Conservation (phyloP, 441 rosid genomes). For the Erodium trifolium region DNA sequence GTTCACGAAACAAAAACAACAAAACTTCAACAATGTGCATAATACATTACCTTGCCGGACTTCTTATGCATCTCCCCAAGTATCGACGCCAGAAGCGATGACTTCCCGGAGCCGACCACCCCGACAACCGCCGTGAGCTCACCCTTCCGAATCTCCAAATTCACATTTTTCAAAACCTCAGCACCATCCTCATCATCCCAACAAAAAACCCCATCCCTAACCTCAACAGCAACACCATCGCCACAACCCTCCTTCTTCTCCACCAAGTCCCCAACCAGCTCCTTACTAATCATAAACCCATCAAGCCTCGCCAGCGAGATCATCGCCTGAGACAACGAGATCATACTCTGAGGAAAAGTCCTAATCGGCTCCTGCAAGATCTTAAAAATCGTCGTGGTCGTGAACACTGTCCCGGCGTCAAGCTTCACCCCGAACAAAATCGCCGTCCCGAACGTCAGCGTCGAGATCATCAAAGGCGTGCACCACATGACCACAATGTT, state of each 20-base stretch:
- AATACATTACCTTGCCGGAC: conserved; percentile 45
- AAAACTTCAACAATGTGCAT: background rate
- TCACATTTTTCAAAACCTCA: conserved; percentile 38
- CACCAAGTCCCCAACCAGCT: conserved; percentile 46
- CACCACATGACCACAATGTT: conserved; percentile 53
- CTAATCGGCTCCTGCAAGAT: conserved; percentile 92
- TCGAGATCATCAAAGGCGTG: conserved; percentile 23
- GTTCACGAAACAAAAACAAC: background rate
- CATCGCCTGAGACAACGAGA: conserved; percentile 86
- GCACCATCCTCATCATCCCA: conserved; percentile 50
- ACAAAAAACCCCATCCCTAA: conserved; percentile 56
- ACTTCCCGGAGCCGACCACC: conserved; percentile 80
- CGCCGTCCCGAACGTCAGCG: conserved; percentile 70
- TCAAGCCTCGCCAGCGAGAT: conserved; percentile 76
- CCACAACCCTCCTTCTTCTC: conserved; percentile 43
- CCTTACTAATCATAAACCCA: conserved; percentile 64
- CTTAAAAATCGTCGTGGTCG: conserved; percentile 69
- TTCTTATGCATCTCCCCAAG: conserved; percentile 77
- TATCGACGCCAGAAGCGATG: conserved; percentile 63
- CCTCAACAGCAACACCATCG: conserved; percentile 33
- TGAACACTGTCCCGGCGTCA: conserved; percentile 81
- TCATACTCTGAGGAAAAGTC: conserved; percentile 86
- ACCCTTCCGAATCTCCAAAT: conserved; percentile 38
- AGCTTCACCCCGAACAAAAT: conserved; percentile 55
- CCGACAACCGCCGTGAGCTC: conserved; percentile 77